These are phyloP conservation scores for Nothophaeocryptopus gaeumannii DNA, from an alignment of 2,329 filamentous ascomycete species.

Conservation along the genomic window DNA sequence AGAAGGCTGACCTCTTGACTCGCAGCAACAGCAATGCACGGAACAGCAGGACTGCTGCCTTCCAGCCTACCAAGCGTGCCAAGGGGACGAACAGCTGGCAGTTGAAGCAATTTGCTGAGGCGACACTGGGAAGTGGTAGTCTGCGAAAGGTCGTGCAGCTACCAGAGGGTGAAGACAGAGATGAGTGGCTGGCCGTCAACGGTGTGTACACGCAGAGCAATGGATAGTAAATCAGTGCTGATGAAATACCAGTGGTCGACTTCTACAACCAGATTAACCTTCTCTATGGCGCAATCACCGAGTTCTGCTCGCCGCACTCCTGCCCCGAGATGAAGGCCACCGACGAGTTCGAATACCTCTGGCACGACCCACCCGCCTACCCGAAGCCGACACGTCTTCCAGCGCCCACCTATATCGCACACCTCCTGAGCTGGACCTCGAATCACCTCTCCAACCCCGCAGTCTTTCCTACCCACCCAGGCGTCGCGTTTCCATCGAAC, in stretches of 20 bases:
- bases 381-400: conserved; percentile 98
- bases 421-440: conserved; percentile 96
- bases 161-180: conserved; percentile 94
- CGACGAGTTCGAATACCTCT: conserved; percentile 99
- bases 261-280: conserved; percentile 99
- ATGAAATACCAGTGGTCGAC: conserved; percentile 74
- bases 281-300: conserved; percentile 96
- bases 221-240: not conserved
- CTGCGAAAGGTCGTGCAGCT: conserved; percentile 94
- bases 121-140: conserved; percentile 90
- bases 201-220: conserved; percentile 54
- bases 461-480: conserved; percentile 70
- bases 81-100: conserved; percentile 91
- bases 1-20: conserved; percentile 38
- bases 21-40: conserved; percentile 40
- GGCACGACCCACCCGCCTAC: conserved; percentile 93
- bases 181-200: conserved; percentile 98
- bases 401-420: conserved; percentile 94
- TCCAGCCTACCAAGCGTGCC: conserved; percentile 78
- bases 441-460: conserved; percentile 92
- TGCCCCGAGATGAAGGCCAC: conserved; percentile 99
- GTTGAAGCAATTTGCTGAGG: conserved; percentile 95
- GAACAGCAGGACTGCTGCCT: conserved; percentile 79
- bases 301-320: conserved; percentile 95
- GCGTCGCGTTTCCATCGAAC: conserved; percentile 87